Evolutionary conservation across 1,284 basidiomycete genomes (phyloP).

Genomic region (Meira nashicola): DNA sequence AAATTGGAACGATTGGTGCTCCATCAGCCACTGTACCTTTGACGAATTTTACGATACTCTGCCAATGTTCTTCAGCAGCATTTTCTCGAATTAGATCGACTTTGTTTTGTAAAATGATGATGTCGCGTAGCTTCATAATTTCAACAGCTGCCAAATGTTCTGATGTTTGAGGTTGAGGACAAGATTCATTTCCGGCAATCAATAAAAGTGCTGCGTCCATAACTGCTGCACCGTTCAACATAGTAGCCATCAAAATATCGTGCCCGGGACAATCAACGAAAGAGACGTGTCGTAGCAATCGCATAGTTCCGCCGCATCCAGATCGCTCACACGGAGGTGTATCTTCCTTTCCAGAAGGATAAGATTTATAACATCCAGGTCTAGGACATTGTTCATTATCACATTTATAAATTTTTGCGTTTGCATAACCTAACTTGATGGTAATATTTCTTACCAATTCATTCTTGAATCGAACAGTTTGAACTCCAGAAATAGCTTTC

Average conservation of each 20-base stretch:
- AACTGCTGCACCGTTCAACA: constrained; percentile 99
- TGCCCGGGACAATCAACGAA: constrained; percentile 71
- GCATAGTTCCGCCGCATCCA: constrained; percentile 84
- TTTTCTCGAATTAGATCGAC: constrained; percentile 51
- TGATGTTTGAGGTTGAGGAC: constrained; percentile 96
- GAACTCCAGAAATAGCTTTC: constrained; percentile 97
- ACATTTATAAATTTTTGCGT: constrained; percentile 99
- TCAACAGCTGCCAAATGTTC: constrained; percentile 98
- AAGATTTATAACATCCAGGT: constrained; percentile 89
- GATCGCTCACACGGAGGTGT: constrained; percentile 87
- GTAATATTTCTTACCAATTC: constrained; percentile 84
- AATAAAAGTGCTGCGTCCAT: constrained; percentile 94
- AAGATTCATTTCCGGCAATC: constrained; percentile 94
- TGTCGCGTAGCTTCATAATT: constrained; percentile 97
- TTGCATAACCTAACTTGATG: constrained; percentile 96
- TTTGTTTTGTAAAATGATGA: constrained; percentile 80
- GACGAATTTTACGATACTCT: constrained; percentile 48
- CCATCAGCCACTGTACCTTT: constrained; percentile 79
- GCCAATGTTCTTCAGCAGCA: constrained; percentile 52
- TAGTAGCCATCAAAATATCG: constrained; percentile 88
- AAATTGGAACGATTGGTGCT: constrained; percentile 96
- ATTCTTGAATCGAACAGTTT: constrained; percentile 98
- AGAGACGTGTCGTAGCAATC: constrained; percentile 70
- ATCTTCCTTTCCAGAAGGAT: constrained; percentile 88
- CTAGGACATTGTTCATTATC: constrained; percentile 85